phyloP scores from a whole-genome alignment of 495 filamentous ascomycete species.

The Aspergillus ostianus region DNA sequence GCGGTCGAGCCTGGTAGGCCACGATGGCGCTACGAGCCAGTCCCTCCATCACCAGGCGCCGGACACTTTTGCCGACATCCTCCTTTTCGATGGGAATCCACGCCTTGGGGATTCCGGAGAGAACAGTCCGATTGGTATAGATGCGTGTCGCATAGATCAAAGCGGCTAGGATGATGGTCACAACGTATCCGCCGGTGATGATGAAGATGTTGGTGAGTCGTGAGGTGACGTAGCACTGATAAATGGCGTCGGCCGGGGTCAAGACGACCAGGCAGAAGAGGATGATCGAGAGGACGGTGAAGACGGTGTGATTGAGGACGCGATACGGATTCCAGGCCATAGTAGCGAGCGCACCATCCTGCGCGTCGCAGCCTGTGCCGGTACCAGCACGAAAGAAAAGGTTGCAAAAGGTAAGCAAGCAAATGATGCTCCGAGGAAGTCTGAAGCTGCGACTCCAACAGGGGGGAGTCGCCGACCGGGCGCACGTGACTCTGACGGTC shows the following conservation, averaged over 20 bases:
- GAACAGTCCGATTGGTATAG: constrained; percentile 77
- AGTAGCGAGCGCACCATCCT: constrained; percentile 25
- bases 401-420: background rate
- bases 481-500: background rate
- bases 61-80: constrained; percentile 64
- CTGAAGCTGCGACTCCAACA: background rate
- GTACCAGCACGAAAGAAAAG: background rate
- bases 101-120: constrained; percentile 78
- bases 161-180: constrained; percentile 66
- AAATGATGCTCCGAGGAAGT: background rate
- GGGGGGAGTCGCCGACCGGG: background rate
- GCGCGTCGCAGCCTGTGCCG: constrained; percentile 12
- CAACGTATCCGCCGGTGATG: constrained; percentile 72
- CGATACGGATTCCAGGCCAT: constrained; percentile 63
- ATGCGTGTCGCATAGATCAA: constrained; percentile 84
- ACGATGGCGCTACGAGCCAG: constrained; percentile 76
- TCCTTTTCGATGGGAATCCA: constrained; percentile 82
- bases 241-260: constrained; percentile 80
- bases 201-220: constrained; percentile 82
- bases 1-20: constrained; percentile 73
- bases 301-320: constrained; percentile 79
- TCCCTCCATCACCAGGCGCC: constrained; percentile 68
- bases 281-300: constrained; percentile 72
- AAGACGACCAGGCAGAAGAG: constrained; percentile 71
- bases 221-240: constrained; percentile 63